Base-by-base conservation (phyloP, 257 asterid species). In the Linderniella brevidens region DNA sequence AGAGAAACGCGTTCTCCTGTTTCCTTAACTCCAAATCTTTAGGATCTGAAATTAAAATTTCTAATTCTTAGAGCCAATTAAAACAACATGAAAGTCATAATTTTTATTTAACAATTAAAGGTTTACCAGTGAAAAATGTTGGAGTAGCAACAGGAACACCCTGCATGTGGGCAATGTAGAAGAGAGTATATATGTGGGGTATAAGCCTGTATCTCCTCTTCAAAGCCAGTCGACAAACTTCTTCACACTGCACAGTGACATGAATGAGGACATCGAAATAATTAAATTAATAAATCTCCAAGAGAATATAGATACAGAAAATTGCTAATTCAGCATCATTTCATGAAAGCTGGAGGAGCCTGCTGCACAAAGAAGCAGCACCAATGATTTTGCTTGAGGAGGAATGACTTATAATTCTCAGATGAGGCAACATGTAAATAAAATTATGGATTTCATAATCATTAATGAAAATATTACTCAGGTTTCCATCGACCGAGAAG, bases 61-160 rank as follows among this genome's bases (percentile, higher is more conserved):
- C 32, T 2, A 25, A 25, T 25, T 25, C 6, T 25, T 25, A 25
- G 32, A 25, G 32, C 32, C 32, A 25, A 25, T 25, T 25, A 25
- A 25, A 25, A 25, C 32, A 6, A 25, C 3, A 25, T 6, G 32
- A 25, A 25, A 25, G 32, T 25, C 32, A 25, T 25, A 25, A 3
- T n/a, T 29, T 48, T 43, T 44, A 43, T 64, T 19, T 52, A n/a
- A 20, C 35, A 39, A 19, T 45, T 17, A 13, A 46, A 35, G 61
- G 41, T 60, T n/a, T 66, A 90, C 98, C 96, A 17, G 92, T 67
- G 35, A 84, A 81, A 73, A 84, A 79, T 36, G 79, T 64, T 19
- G 98, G 98, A 54, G 80, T 61, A 52, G 79, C 93, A 60, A 90
- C 98, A 14, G 92, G 94, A 58, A 70, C 61, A 47, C 98, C 98